These are phyloP conservation scores for Wickerhamomyces tratensis DNA, from an alignment of 805 yeast species.

Conservation along the genomic window DNA sequence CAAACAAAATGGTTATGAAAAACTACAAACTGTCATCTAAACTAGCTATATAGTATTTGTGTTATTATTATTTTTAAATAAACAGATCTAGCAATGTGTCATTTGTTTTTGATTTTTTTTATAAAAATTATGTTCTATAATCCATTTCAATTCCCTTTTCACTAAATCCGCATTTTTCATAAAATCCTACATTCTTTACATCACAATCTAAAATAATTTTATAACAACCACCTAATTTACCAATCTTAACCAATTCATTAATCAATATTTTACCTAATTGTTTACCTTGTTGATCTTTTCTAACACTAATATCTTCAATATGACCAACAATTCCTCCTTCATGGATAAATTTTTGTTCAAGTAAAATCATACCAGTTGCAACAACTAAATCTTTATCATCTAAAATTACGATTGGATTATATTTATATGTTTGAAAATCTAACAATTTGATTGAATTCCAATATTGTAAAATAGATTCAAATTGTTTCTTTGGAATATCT, in stretches of 20 bases:
- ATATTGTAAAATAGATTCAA: constrained; percentile 38
- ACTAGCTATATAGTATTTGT: too few species aligned
- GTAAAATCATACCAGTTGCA: constrained; percentile 73
- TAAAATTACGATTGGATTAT: constrained; percentile 62
- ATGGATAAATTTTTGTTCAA: constrained; percentile 82
- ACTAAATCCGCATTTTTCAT: constrained; percentile 76
- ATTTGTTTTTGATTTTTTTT: too few species aligned
- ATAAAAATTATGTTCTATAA: constrained; percentile 19
- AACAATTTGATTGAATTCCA: constrained; percentile 38
- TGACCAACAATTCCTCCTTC: constrained; percentile 83
- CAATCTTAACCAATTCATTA: constrained; percentile 48
- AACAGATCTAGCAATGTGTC: too few species aligned
- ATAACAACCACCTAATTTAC: constrained; percentile 59
- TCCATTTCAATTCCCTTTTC: constrained; percentile 67
- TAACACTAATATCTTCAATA: constrained; percentile 89
- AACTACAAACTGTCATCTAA: too few species aligned
- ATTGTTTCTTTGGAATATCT: constrained; percentile 40
- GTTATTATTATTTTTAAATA: too few species aligned
- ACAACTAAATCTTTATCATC: constrained; percentile 43
- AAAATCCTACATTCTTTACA: constrained; percentile 71
- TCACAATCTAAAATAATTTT: constrained; percentile 88
- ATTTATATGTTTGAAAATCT: constrained; percentile 26
- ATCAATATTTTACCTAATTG: constrained; percentile 67
- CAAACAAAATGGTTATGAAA: background rate
- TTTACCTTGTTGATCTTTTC: constrained; percentile 69